A percentile compares a stretch with the other conserved stretches of the same genome.
Conservation (phyloP, 1,284 basidiomycete genomes). For the Ganoderma lucidum region DNA sequence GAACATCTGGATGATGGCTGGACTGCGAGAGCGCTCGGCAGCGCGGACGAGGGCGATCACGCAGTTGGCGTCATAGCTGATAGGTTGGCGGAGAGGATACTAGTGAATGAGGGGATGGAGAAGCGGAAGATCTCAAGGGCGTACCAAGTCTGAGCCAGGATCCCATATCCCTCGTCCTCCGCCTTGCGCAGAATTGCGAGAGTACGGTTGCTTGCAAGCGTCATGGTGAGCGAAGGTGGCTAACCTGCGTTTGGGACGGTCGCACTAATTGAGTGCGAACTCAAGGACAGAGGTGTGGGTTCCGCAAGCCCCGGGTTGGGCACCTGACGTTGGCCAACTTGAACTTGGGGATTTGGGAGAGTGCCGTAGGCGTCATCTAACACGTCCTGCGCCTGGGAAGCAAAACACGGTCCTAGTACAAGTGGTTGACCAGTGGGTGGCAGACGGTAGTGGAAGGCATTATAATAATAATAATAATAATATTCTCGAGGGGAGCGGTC, state of each 20-base stretch:
- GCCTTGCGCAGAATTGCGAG: slow-evolving; percentile 52
- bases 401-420: not conserved
- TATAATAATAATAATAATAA: too few species aligned
- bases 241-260: not conserved
- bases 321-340: not conserved
- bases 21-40: slow-evolving; percentile 53
- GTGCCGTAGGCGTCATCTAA: not conserved
- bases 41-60: slow-evolving; percentile 55
- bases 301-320: not conserved
- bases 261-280: not conserved
- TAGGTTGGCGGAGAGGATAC: not conserved
- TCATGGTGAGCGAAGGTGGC: slow-evolving; percentile 19
- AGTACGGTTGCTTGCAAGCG: slow-evolving; percentile 46
- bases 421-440: too few species aligned
- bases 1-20: slow-evolving; percentile 56
- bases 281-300: not conserved
- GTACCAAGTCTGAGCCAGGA: slow-evolving; percentile 55
- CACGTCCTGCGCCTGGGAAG: not conserved
- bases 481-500: too few species aligned
- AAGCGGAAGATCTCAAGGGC: slow-evolving; percentile 11
- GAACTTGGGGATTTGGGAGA: not conserved
- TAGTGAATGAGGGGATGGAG: not conserved
- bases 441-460: too few species aligned
- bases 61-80: slow-evolving; percentile 56
- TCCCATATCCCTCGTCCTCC: slow-evolving; percentile 53